phyloP scores from a whole-genome alignment of 2,329 filamentous ascomycete genomes.

The Hirsutella rhossiliensis region DNA sequence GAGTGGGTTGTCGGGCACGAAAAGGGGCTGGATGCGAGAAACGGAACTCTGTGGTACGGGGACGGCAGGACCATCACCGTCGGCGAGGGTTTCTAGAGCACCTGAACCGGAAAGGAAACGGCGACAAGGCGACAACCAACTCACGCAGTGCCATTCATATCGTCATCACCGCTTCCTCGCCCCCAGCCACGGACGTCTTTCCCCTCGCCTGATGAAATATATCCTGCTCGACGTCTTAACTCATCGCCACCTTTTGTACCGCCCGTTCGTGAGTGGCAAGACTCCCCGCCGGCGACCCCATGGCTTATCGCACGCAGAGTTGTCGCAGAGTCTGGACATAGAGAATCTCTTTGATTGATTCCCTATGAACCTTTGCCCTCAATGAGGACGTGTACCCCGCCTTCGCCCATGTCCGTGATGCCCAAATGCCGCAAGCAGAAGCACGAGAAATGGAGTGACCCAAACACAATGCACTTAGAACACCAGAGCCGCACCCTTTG shows the following conservation, averaged over 20 bases:
- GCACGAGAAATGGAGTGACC: conserved; percentile 28
- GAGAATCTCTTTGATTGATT: conserved; percentile 24
- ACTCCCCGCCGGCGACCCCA: neutral
- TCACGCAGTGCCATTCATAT: no score
- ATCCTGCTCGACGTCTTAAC: no score
- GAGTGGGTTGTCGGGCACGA: conserved; percentile 88
- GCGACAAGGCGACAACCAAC: no score
- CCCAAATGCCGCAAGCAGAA: conserved; percentile 29
- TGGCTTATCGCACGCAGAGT: neutral
- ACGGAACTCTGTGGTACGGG: conserved; percentile 77
- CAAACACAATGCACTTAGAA: conserved; percentile 65
- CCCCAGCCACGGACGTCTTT: no score
- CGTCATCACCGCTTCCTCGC: no score
- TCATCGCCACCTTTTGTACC: no score
- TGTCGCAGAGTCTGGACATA: neutral
- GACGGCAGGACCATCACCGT: conserved; percentile 58
- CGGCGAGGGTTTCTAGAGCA: conserved; percentile 46
- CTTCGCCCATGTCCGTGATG: conserved; percentile 38
- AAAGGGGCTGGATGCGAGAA: conserved; percentile 63
- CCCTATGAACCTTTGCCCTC: conserved; percentile 31
- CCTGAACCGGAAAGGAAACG: neutral
- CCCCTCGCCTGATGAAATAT: no score
- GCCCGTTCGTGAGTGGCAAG: no score
- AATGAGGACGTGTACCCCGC: conserved; percentile 30
- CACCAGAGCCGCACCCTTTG: conserved; percentile 98